Evolutionary conservation across 768 basidiomycete species (phyloP), one percentile per base, ranked within the genome.

Genomic region (Neoboletus brunneissimus): DNA sequence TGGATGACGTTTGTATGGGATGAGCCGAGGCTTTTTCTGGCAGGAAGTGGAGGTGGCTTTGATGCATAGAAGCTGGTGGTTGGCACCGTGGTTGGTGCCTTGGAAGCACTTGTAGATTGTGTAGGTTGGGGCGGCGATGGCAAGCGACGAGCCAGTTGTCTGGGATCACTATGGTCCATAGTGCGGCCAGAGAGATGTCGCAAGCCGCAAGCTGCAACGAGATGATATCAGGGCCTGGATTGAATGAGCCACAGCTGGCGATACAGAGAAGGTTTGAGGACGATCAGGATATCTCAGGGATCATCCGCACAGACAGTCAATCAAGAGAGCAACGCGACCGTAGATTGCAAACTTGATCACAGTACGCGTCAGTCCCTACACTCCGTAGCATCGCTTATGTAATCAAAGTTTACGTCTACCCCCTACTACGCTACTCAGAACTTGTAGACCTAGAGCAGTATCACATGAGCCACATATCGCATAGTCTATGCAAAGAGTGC

Each of bases 101-200:
- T 72, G 46, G 64, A 51, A 46, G 77, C 70, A 56, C 77, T 73
- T n/a, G 57, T 10, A 20, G 67, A 59, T 35, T 64, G 10, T 2
- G 79, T 77, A 5, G 78, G 79, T 12, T 81, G 82, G 20, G 81
- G 77, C 61, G 81, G 74, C 41, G 62, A 68, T 44, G 67, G 60
- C 44, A 67, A 43, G 48, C 60, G 65, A 59, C 64, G 71, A 56
- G 61, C 34, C 38, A 67, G 60, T 57, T 78, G 80, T 2, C 71
- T 71, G 53, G 73, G 62, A 44, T 84, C 81, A 48, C 72, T 68
- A 53, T 73, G 75, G 50, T 84, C 82, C 82, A 84, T 84, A 16
- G 50, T 52, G 54, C 23, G 2, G 34, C 15, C n/a, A 15, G 31
- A 46, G 49, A 41, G 56, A 45, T 54, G 57, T 43, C 27, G 44